Evolutionary conservation across 2,329 filamentous ascomycete species (phyloP).

Genomic region (Elsinoe batatas): DNA sequence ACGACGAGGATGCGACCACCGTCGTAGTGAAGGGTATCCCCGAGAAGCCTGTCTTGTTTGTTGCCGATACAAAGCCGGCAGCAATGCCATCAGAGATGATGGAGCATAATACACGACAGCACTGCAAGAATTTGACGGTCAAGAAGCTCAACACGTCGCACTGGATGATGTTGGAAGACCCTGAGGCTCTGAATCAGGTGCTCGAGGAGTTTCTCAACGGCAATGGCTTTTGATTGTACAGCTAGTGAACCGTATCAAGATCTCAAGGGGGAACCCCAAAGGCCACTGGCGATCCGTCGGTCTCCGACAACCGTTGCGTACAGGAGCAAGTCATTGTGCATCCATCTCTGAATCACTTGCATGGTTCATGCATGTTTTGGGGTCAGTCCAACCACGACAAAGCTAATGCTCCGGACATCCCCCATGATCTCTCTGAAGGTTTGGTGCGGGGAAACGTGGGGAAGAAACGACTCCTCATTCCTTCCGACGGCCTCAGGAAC

Average conservation of each 20-base stretch:
- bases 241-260: neutral
- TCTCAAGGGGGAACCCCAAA: neutral
- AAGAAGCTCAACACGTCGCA: constrained; percentile 28
- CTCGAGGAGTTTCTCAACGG: constrained; percentile 10
- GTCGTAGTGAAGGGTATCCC: constrained; percentile 20
- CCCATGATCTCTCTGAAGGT: neutral
- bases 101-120: constrained; percentile 20
- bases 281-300: neutral
- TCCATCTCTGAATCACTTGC: neutral
- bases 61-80: constrained; percentile 27
- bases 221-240: neutral
- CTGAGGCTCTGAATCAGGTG: constrained; percentile 20
- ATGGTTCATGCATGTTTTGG: neutral
- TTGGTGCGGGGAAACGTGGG: constrained; percentile 3
- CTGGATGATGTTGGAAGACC: constrained; percentile 30
- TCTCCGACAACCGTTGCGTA: neutral
- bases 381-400: neutral
- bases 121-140: constrained; percentile 27
- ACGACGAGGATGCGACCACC: constrained; percentile 23
- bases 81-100: constrained; percentile 28
- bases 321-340: neutral
- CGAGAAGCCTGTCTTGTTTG: constrained; percentile 29
- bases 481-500: neutral
- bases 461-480: neutral
- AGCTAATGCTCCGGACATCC: neutral